A percentile compares a stretch with the other conserved stretches of the same genome.
phyloP scores from a whole-genome alignment of 768 basidiomycete genomes.

The Termitomyces sp. region DNA sequence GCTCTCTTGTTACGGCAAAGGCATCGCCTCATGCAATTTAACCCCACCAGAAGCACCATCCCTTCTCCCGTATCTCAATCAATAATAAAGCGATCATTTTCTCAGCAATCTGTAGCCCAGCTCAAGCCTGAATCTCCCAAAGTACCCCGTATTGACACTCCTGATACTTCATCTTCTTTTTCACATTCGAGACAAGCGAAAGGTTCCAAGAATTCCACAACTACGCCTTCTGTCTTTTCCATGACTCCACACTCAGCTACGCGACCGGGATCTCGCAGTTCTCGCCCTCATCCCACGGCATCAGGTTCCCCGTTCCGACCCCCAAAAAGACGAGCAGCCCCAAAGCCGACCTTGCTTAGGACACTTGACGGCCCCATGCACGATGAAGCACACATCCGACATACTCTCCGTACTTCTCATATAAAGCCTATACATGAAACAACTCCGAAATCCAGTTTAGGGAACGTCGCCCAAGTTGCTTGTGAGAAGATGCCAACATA shows the following conservation, averaged over 20 bases:
- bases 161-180: slow-evolving; percentile 17
- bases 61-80: slow-evolving; percentile 18
- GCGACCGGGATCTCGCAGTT: slow-evolving; percentile 3
- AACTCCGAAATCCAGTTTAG: slow-evolving; percentile 37
- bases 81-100: slow-evolving; percentile 45
- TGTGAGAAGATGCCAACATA: slow-evolving; percentile 28
- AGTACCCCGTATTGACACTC: slow-evolving; percentile 24
- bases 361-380: slow-evolving; percentile 31
- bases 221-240: slow-evolving; percentile 18
- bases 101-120: slow-evolving; percentile 33
- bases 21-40: slow-evolving; percentile 59
- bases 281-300: slow-evolving; percentile 9
- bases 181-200: slow-evolving; percentile 19
- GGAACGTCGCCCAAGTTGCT: slow-evolving; percentile 32
- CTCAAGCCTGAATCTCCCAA: slow-evolving; percentile 18
- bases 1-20: slow-evolving; percentile 42
- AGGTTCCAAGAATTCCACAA: neutral
- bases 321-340: slow-evolving; percentile 7
- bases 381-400: slow-evolving; percentile 28
- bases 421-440: slow-evolving; percentile 28
- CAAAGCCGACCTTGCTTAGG: slow-evolving; percentile 1
- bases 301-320: slow-evolving; percentile 16
- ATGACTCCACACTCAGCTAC: slow-evolving; percentile 23
- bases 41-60: slow-evolving; percentile 28
- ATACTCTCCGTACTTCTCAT: slow-evolving; percentile 26